A percentile compares a stretch with the other conserved stretches of the same genome.
These are phyloP conservation scores for Chaetomiaceae sp. DNA, from an alignment of 2,329 filamentous ascomycete genomes.

Conservation along the genomic window DNA sequence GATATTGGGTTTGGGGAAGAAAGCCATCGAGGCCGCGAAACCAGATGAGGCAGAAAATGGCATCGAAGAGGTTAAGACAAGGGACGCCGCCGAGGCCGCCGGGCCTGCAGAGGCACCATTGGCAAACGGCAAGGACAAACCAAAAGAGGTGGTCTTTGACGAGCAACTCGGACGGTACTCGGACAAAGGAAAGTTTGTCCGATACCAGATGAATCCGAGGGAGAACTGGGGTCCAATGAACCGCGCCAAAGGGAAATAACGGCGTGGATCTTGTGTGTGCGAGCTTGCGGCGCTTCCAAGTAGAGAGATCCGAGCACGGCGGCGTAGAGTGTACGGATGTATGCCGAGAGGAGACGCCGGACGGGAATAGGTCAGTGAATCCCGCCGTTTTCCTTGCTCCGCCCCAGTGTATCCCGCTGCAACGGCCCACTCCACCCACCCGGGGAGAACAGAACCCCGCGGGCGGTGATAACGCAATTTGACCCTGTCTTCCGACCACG, in stretches of 20 bases:
- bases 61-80: slow-evolving; percentile 29
- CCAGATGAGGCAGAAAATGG: slow-evolving; percentile 29
- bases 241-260: slow-evolving; percentile 57
- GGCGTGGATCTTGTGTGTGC: slow-evolving; percentile 35
- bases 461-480: slow-evolving; percentile 23
- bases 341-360: not conserved
- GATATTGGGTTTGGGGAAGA: slow-evolving; percentile 53
- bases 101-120: slow-evolving; percentile 28
- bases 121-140: slow-evolving; percentile 21
- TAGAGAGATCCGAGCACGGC: not conserved
- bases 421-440: slow-evolving; percentile 8
- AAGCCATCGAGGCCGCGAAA: slow-evolving; percentile 22
- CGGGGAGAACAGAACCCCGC: not conserved
- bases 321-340: not conserved
- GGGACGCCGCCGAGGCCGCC: slow-evolving; percentile 21
- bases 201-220: slow-evolving; percentile 86
- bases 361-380: not conserved
- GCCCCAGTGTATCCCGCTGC: not conserved
- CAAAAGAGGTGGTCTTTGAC: slow-evolving; percentile 60
- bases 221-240: slow-evolving; percentile 91
- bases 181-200: slow-evolving; percentile 64
- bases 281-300: too few species aligned
- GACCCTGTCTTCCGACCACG: slow-evolving; percentile 1
- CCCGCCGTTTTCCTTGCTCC: not conserved
- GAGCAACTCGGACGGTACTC: slow-evolving; percentile 69